Percentiles rank a stretch among this genome's conserved stretches.
These are phyloP conservation scores for Dipteronia dyeriana DNA, from an alignment of 345 rosid genomes.

Conservation along the genomic window DNA sequence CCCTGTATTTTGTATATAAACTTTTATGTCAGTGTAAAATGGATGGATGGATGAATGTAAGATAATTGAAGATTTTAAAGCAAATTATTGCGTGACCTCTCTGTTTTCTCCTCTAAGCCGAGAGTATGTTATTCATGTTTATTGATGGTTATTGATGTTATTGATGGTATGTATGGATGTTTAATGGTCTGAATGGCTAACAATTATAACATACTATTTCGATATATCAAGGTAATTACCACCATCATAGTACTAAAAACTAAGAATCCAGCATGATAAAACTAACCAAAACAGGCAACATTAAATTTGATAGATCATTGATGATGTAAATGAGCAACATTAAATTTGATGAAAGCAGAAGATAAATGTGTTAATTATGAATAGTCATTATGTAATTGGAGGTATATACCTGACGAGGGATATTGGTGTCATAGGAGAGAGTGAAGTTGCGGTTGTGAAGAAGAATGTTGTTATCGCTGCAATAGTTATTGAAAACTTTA, in stretches of 20 bases:
- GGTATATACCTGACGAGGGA: conserved; percentile 90
- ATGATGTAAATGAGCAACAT: not conserved
- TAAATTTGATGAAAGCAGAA: not conserved
- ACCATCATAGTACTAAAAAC: not conserved
- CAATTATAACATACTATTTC: not conserved
- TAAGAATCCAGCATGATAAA: not conserved
- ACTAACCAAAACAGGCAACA: not conserved
- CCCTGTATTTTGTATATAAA: no score
- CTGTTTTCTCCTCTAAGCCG: no score
- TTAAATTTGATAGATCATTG: not conserved
- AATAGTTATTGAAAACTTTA: conserved; percentile 56
- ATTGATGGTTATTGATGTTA: no score
- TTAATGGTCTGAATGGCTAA: no score
- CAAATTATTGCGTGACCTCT: no score
- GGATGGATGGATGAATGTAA: no score
- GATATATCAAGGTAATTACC: not conserved
- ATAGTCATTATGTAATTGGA: not conserved
- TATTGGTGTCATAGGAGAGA: conserved; percentile 81
- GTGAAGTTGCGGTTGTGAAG: conserved; percentile 64
- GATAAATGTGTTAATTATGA: not conserved
- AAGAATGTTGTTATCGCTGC: conserved; percentile 53
- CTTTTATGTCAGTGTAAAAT: no score
- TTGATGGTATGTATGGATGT: no score
- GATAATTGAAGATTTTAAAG: no score
- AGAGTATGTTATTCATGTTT: no score